These are phyloP conservation scores for Daldinia grandis DNA, from an alignment of 495 filamentous ascomycete species.

Conservation along the genomic window DNA sequence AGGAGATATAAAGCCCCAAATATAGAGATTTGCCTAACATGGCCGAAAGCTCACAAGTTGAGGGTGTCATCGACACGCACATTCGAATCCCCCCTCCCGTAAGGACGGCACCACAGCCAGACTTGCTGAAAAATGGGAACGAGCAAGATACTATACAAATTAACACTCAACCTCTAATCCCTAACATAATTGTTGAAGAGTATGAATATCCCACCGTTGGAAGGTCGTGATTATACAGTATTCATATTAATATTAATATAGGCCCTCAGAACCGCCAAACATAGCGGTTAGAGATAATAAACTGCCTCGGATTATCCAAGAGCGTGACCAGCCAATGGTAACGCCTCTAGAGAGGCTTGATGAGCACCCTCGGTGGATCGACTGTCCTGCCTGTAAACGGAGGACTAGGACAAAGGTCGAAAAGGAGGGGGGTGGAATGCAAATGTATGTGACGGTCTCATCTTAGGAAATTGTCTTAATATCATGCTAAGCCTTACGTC, in stretches of 20 bases:
- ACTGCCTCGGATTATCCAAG: background rate
- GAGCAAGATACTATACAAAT: background rate
- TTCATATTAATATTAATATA: background rate
- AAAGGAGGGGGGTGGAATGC: slow-evolving; percentile 44
- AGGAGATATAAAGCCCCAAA: background rate
- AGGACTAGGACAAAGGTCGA: slow-evolving; percentile 27
- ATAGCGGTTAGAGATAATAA: background rate
- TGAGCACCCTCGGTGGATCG: slow-evolving; percentile 37
- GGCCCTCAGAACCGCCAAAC: background rate
- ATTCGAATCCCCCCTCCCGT: background rate
- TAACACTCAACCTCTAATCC: background rate
- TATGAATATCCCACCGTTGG: background rate
- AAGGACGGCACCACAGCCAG: background rate
- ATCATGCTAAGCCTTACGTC: background rate
- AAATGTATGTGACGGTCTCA: slow-evolving; percentile 34
- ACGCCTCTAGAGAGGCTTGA: slow-evolving; percentile 42
- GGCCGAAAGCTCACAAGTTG: background rate
- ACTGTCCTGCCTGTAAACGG: slow-evolving; percentile 48
- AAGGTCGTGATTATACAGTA: too few species aligned
- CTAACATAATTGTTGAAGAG: slow-evolving; percentile 17
- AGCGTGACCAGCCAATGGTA: slow-evolving; percentile 27
- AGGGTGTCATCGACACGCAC: background rate
- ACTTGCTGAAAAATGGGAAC: background rate
- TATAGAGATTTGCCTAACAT: background rate
- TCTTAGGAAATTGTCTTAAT: background rate